A percentile compares a stretch with the other conserved stretches of the same genome.
phyloP scores from a whole-genome alignment of 2,329 filamentous ascomycete genomes.

The Cladophialophora carrionii region DNA sequence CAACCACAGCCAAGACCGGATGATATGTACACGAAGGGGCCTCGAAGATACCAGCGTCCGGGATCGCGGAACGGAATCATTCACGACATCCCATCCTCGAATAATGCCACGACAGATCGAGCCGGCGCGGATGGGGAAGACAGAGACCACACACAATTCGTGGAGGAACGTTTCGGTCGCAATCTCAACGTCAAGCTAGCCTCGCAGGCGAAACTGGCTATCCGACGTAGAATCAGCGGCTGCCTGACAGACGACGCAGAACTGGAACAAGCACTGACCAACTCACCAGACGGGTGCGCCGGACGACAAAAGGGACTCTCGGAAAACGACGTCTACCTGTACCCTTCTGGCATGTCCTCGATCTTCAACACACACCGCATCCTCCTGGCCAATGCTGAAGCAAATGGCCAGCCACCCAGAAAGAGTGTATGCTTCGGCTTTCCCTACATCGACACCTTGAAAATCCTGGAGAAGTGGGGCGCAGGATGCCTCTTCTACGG shows the following conservation, averaged over 20 bases:
- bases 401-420: slow-evolving; percentile 42
- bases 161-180: slow-evolving; percentile 91
- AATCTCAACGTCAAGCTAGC: slow-evolving; percentile 83
- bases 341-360: slow-evolving; percentile 89
- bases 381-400: slow-evolving; percentile 66
- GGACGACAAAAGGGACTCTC: slow-evolving; percentile 63
- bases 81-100: slow-evolving; percentile 40
- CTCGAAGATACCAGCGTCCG: slow-evolving; percentile 74
- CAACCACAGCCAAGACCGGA: slow-evolving; percentile 34
- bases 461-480: slow-evolving; percentile 92
- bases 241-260: slow-evolving; percentile 75
- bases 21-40: slow-evolving; percentile 63
- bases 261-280: slow-evolving; percentile 61
- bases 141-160: slow-evolving; percentile 75
- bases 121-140: slow-evolving; percentile 45
- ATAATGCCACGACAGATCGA: slow-evolving; percentile 28
- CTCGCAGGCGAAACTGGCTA: slow-evolving; percentile 79
- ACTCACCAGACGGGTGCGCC: slow-evolving; percentile 41
- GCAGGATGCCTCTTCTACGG: slow-evolving; percentile 89
- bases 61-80: slow-evolving; percentile 55
- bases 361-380: slow-evolving; percentile 86
- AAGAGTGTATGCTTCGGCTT: slow-evolving; percentile 95
- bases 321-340: slow-evolving; percentile 87
- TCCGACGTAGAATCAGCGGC: slow-evolving; percentile 84
- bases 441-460: slow-evolving; percentile 94